Base-by-base conservation (phyloP, 352 stramenopile genomes). In the Globisporangium acanthophoron region DNA sequence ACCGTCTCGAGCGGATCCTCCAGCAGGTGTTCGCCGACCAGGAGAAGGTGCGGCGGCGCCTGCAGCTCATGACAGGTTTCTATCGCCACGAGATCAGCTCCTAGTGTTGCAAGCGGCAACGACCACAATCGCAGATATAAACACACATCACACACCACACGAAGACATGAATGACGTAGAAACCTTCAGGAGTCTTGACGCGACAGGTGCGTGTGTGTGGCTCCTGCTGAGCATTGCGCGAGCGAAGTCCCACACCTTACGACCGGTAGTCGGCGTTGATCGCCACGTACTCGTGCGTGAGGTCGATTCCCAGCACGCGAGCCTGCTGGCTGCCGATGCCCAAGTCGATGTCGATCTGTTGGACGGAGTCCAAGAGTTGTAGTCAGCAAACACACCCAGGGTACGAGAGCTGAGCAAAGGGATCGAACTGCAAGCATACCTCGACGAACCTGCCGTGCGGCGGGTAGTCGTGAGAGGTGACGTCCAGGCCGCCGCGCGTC, bases 261-360 rank as follows among this genome's bases (percentile, higher is more conserved):
- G 94, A 99, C 48, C 97, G 88, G 71, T 99, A 99, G 70, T 99
- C 97, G 51, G 96, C 97, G 79, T 99, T 99, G 64, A 99, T 97
- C 39, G 88, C 80, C 39, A 99, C 96, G 67, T 99, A 99, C 76
- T 99, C 96, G 71, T 98, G 88, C 44, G 96, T 99, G 62, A 99
- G 80, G 69, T 99, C 97, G 67, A 96, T 98, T 48, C 97, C 97
- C 35, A 98, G 77, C 11, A 99, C 93, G 52, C 87, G 85, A 18
- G 84, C 81, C 59, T 85, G 68, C 52, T 87, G 76, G n/a, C 76
- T 82, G 31, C 85, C 88, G 48, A 92, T 74, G n/a, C 85, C 87
- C 62, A 99, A 78, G 64, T 98, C 91, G 51, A 99, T 83, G 20
- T 96, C 85, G 64, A 99, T 97, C 77, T 90, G 54, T 27, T 29